phyloP scores from a whole-genome alignment of 2,329 filamentous ascomycete species.

The Fusarium concolor region DNA sequence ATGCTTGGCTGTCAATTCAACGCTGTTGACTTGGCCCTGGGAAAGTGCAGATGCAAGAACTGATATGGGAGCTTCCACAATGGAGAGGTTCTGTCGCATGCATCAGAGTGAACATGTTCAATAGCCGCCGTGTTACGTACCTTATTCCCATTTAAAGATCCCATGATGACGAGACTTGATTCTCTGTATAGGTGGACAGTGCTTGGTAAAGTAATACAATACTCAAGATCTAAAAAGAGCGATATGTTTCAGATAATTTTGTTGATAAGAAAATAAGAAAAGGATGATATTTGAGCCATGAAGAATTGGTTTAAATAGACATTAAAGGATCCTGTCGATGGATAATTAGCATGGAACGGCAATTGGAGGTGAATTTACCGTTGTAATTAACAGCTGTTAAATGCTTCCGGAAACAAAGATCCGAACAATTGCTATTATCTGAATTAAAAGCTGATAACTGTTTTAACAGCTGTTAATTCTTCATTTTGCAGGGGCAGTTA shows the following conservation, averaged over 20 bases:
- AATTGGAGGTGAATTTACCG: background rate
- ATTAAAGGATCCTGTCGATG: too few species aligned
- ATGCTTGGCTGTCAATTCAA: slow-evolving; percentile 3
- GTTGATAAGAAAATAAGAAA: too few species aligned
- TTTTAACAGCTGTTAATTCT: background rate
- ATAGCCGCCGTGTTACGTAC: background rate
- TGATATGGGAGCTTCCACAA: background rate
- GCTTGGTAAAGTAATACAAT: too few species aligned
- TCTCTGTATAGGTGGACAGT: background rate
- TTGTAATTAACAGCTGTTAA: background rate
- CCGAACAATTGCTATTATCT: background rate
- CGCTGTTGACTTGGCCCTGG: background rate
- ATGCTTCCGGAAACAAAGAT: too few species aligned
- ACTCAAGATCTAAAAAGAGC: too few species aligned
- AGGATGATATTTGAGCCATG: too few species aligned
- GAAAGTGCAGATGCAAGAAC: background rate
- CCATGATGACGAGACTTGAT: background rate
- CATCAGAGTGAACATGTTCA: background rate
- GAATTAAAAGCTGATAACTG: background rate
- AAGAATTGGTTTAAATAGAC: too few species aligned
- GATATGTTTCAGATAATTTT: background rate
- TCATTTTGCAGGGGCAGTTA: too few species aligned
- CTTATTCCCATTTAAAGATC: background rate
- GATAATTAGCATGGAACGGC: too few species aligned
- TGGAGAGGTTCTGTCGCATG: background rate